Evolutionary conservation across 2,329 filamentous ascomycete species (phyloP).

Genomic region (Trichoderma asperellum): DNA sequence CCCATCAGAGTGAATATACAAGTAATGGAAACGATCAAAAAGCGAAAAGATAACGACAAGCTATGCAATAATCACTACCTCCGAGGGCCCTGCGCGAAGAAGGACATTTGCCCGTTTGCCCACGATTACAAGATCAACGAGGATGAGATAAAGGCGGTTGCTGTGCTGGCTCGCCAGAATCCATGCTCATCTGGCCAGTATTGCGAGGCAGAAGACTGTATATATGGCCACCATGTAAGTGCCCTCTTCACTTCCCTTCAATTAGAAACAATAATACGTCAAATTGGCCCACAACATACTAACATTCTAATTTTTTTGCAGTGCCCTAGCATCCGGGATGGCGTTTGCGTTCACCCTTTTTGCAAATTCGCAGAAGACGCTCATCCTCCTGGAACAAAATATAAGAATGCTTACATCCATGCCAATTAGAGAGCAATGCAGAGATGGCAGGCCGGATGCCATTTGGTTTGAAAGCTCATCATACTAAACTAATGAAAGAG

Average conservation of each 20-base stretch:
- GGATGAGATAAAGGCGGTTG: slow-evolving; percentile 61
- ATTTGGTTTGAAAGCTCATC: not conserved
- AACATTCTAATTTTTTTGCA: slow-evolving; percentile 35
- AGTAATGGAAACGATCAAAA: slow-evolving; percentile 60
- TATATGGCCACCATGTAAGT: slow-evolving; percentile 65
- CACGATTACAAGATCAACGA: slow-evolving; percentile 58
- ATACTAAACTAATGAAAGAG: not conserved
- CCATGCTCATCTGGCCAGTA: slow-evolving; percentile 62
- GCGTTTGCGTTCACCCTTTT: slow-evolving; percentile 56
- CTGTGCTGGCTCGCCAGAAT: slow-evolving; percentile 59
- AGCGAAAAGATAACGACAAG: slow-evolving; percentile 58
- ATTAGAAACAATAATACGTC: not conserved
- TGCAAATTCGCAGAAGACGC: slow-evolving; percentile 59
- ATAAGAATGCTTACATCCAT: slow-evolving; percentile 45
- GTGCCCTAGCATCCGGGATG: slow-evolving; percentile 59
- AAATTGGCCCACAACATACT: not conserved
- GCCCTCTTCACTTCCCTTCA: not conserved
- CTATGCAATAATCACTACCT: slow-evolving; percentile 67
- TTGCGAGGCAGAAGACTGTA: slow-evolving; percentile 61
- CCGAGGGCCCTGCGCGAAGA: slow-evolving; percentile 59
- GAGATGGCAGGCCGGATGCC: not conserved
- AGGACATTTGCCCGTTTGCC: slow-evolving; percentile 59
- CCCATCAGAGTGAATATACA: slow-evolving; percentile 51
- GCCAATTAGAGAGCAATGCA: slow-evolving; percentile 39
- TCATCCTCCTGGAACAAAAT: slow-evolving; percentile 62